phyloP scores from a whole-genome alignment of 495 filamentous ascomycete species.

The Hypoxylon intermedium region DNA sequence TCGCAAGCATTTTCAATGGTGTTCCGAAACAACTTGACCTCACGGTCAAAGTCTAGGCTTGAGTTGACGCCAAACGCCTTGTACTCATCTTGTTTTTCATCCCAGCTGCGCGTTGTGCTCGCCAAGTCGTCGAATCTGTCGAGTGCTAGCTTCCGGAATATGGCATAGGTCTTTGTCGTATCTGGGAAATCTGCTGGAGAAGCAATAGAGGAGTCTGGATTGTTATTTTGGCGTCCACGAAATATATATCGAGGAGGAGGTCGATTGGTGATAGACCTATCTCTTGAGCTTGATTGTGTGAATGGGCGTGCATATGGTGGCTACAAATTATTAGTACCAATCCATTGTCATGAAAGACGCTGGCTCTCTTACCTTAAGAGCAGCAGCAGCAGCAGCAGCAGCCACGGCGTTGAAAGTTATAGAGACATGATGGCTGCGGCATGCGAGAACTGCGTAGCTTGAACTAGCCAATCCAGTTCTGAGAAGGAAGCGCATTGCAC shows the following conservation, averaged over 20 bases:
- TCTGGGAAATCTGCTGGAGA: too few species aligned
- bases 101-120: constrained; percentile 3
- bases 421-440: constrained; percentile 29
- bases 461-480: constrained; percentile 33
- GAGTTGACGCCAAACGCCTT: constrained; percentile 43
- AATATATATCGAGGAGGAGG: too few species aligned
- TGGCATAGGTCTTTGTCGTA: constrained; percentile 18
- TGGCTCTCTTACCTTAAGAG: not conserved
- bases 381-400: not conserved
- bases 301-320: not conserved
- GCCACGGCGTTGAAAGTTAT: constrained; percentile 13
- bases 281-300: too few species aligned
- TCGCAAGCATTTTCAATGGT: constrained; percentile 46
- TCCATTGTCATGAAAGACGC: not conserved
- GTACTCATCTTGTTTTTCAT: constrained; percentile 33
- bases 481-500: constrained; percentile 38
- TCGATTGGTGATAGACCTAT: too few species aligned
- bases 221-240: too few species aligned
- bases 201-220: too few species aligned
- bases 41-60: constrained; percentile 41
- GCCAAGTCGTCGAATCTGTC: constrained; percentile 17
- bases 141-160: constrained; percentile 25
- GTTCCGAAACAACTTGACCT: constrained; percentile 46
- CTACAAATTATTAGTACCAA: not conserved
- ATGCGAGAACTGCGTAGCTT: constrained; percentile 20